Percentiles rank a stretch among this genome's conserved stretches.
Evolutionary conservation across 805 yeast species (phyloP).

Genomic region (Candida nitratophila): DNA sequence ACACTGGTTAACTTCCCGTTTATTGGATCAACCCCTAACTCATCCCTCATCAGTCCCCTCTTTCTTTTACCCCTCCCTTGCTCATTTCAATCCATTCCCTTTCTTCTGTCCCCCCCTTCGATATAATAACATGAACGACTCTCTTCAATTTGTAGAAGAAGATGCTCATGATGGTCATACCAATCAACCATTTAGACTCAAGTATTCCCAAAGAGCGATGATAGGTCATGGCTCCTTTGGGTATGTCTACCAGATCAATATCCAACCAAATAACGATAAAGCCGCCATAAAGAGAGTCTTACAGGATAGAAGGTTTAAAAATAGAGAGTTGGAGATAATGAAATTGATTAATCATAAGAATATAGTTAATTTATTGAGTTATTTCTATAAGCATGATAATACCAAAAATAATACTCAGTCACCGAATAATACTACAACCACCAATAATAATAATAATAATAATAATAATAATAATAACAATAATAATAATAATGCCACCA

Average conservation of each 20-base stretch:
- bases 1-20: too few species aligned
- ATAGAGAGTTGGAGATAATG: slow-evolving; percentile 95
- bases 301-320: slow-evolving; percentile 90
- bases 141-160: slow-evolving; percentile 38
- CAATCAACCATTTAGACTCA: slow-evolving; percentile 53
- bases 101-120: too few species aligned
- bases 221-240: slow-evolving; percentile 99
- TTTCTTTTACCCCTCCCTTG: too few species aligned
- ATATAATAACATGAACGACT: not conserved
- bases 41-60: too few species aligned
- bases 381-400: slow-evolving; percentile 58
- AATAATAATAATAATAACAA: not conserved
- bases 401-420: slow-evolving; percentile 39
- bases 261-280: slow-evolving; percentile 64
- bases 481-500: not conserved
- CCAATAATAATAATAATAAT: not conserved
- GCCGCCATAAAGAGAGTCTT: slow-evolving; percentile 96
- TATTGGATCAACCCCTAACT: too few species aligned
- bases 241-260: slow-evolving; percentile 84
- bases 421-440: not conserved
- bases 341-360: slow-evolving; percentile 79
- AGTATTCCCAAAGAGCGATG: slow-evolving; percentile 78
- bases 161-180: slow-evolving; percentile 67
- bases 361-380: slow-evolving; percentile 82
- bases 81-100: too few species aligned